These are phyloP conservation scores for Aurifilum marmelostoma DNA, from an alignment of 2,329 filamentous ascomycete species.

Conservation along the genomic window DNA sequence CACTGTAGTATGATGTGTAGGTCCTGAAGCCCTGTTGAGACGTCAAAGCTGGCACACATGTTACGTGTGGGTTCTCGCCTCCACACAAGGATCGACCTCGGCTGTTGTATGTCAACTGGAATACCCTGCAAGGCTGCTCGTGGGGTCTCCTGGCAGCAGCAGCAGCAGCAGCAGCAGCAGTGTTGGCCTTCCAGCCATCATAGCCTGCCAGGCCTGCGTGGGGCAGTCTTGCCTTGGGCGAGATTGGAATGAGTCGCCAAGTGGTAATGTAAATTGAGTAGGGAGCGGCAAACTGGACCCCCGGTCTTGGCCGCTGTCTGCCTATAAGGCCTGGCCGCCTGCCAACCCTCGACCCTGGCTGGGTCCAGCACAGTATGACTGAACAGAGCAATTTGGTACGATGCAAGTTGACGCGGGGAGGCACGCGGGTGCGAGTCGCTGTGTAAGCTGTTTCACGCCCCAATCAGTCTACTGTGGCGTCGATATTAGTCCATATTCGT, in stretches of 20 bases:
- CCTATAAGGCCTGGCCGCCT: not conserved
- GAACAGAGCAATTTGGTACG: not conserved
- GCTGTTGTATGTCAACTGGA: slow-evolving; percentile 6
- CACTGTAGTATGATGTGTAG: not conserved
- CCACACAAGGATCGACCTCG: slow-evolving; percentile 10
- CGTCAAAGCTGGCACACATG: slow-evolving; percentile 13
- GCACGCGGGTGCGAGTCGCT: not conserved
- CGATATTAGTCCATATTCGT: slow-evolving; percentile 2
- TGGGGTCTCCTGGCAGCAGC: not conserved
- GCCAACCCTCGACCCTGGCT: not conserved
- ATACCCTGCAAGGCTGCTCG: not conserved
- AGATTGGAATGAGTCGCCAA: not conserved
- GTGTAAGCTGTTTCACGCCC: slow-evolving; percentile 13
- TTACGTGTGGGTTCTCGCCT: slow-evolving; percentile 19
- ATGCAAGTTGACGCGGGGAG: not conserved
- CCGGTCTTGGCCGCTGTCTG: not conserved
- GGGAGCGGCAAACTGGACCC: not conserved
- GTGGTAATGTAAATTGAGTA: not conserved
- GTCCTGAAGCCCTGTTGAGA: not conserved
- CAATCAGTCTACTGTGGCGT: not conserved
- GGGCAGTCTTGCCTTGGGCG: not conserved
- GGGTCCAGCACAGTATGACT: too few relatives aligned
- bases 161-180: not conserved
- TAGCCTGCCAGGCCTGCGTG: not conserved
- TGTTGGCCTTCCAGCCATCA: not conserved